Conservation (phyloP, 768 basidiomycete species). For the Lentinula aciculospora region DNA sequence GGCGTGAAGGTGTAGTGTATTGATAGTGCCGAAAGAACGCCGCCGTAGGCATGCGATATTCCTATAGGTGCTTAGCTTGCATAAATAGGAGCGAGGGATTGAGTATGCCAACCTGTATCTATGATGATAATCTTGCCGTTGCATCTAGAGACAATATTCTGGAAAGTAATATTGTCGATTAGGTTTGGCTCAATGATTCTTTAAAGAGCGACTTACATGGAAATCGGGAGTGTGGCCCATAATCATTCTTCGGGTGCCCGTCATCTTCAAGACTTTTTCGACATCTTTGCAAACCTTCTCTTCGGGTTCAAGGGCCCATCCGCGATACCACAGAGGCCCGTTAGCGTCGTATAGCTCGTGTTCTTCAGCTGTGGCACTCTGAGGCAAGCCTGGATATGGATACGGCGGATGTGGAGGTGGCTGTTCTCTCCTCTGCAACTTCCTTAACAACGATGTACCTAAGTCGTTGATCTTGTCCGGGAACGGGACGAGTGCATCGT, state of each 20-base stretch:
- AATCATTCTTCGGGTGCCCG: slow-evolving; percentile 83
- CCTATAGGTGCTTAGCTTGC: slow-evolving; percentile 42
- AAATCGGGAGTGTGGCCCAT: slow-evolving; percentile 98
- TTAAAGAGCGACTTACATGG: slow-evolving; percentile 31
- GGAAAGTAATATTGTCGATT: slow-evolving; percentile 1
- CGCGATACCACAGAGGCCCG: slow-evolving; percentile 93
- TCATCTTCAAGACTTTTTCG: slow-evolving; percentile 60
- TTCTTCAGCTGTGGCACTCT: slow-evolving; percentile 59
- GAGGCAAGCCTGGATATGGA: slow-evolving; percentile 68
- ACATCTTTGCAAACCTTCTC: slow-evolving; percentile 66
- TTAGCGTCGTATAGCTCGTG: slow-evolving; percentile 63
- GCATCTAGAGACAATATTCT: slow-evolving; percentile 83
- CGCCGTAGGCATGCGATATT: slow-evolving; percentile 97
- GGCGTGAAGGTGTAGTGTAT: slow-evolving; percentile 82
- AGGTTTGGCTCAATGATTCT: neutral
- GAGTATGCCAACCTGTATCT: slow-evolving; percentile 68
- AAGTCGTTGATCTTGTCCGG: slow-evolving; percentile 79
- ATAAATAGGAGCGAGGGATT: neutral
- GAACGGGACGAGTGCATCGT: slow-evolving; percentile 72
- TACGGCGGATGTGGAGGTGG: slow-evolving; percentile 81
- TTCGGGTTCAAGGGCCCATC: slow-evolving; percentile 79
- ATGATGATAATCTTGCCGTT: slow-evolving; percentile 93
- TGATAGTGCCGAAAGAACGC: slow-evolving; percentile 81
- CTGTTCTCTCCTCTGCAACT: slow-evolving; percentile 59
- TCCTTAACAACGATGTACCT: slow-evolving; percentile 60